Conservation (phyloP, 345 rosid genomes). For the Lenwebbia sp. region DNA sequence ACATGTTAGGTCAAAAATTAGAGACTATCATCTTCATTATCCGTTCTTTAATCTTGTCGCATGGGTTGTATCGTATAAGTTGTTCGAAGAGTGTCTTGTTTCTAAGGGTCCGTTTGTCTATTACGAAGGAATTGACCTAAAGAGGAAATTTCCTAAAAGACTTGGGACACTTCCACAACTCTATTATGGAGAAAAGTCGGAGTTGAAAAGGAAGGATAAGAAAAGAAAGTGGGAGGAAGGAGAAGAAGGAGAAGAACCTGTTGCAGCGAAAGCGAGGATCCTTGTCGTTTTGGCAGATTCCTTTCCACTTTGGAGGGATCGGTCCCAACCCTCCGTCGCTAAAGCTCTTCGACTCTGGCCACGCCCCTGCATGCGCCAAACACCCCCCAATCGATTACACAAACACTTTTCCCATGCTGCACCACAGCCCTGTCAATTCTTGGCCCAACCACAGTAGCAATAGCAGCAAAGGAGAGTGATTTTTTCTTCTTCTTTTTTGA, state of each 20-base stretch:
- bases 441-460: neutral
- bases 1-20: neutral
- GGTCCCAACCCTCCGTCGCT: slow-evolving; percentile 75
- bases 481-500: too few relatives aligned
- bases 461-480: neutral
- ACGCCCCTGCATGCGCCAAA: slow-evolving; percentile 40
- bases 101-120: neutral
- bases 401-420: neutral
- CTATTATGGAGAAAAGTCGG: neutral
- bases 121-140: neutral
- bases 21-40: neutral
- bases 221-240: neutral
- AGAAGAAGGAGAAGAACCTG: slow-evolving; percentile 20
- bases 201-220: neutral
- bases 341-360: slow-evolving; percentile 94
- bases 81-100: neutral
- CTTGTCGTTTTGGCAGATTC: slow-evolving; percentile 55
- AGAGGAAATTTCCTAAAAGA: neutral
- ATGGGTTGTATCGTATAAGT: neutral
- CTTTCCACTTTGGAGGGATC: slow-evolving; percentile 78
- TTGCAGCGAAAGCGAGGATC: slow-evolving; percentile 57
- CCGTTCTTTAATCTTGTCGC: neutral
- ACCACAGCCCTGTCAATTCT: neutral
- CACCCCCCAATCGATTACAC: neutral
- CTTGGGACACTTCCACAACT: neutral